Percentiles rank a stretch among this genome's conserved stretches.
These are phyloP conservation scores for Amaranthus cruentus DNA, from an alignment of 148 eudicot genomes.

Conservation along the genomic window DNA sequence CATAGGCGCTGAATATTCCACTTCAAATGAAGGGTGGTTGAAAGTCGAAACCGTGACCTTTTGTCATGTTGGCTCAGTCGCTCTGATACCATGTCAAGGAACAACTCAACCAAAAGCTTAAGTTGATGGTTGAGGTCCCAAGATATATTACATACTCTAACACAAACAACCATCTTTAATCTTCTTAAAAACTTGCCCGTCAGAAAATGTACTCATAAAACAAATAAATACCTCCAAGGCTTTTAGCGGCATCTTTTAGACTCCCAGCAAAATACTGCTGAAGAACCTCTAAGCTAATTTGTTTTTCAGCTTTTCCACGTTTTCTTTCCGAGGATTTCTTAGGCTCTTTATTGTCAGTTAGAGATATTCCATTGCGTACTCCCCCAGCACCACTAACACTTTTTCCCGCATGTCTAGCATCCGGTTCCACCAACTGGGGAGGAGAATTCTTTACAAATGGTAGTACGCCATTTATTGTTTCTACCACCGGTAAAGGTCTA, in stretches of 20 bases:
- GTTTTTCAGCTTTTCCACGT: constrained; percentile 91
- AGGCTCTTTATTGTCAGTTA: constrained; percentile 33
- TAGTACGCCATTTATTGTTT: constrained; percentile 33
- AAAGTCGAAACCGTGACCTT: no score
- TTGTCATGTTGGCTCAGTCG: no score
- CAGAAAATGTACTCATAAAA: neutral
- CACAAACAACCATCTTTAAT: neutral
- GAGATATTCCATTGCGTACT: constrained; percentile 24
- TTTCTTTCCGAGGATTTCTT: constrained; percentile 62
- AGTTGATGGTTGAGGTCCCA: no score
- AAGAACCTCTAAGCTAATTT: constrained; percentile 82
- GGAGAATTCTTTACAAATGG: constrained; percentile 24
- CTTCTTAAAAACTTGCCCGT: neutral
- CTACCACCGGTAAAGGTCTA: constrained; percentile 23
- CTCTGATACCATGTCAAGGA: no score
- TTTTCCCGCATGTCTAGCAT: constrained; percentile 31
- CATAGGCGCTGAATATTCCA: no score
- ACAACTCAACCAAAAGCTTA: no score
- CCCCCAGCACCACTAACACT: constrained; percentile 21
- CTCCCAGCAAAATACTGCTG: constrained; percentile 85
- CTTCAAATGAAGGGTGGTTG: no score
- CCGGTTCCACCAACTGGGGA: constrained; percentile 27
- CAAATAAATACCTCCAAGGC: constrained; percentile 65
- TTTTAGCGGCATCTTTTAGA: constrained; percentile 90
- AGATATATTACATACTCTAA: no score